Conservation (phyloP, 352 stramenopile genomes). For the Phytophthora pluvialis region DNA sequence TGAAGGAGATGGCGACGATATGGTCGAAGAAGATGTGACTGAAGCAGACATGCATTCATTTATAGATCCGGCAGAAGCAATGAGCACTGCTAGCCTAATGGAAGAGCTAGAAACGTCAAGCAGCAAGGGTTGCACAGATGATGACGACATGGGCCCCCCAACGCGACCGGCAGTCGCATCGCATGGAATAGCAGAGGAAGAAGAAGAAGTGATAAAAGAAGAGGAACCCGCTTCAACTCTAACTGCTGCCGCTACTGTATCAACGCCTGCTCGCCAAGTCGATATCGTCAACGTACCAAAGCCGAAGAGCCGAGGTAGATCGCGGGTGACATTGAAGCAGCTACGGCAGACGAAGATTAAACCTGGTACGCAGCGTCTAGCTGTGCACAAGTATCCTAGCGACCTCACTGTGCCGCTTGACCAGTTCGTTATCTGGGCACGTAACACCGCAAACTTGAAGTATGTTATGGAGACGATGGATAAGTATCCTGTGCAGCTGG, state of each 20-base stretch:
- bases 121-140: background rate
- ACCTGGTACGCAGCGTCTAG: background rate
- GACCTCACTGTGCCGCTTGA: conserved; percentile 10
- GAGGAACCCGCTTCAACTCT: too few species aligned
- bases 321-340: conserved; percentile 7
- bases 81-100: conserved; percentile 8
- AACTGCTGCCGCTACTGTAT: too few species aligned
- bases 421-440: background rate
- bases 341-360: conserved; percentile 10
- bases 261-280: conserved; percentile 4
- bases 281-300: conserved; percentile 14
- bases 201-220: too few species aligned
- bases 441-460: conserved; percentile 15
- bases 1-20: background rate
- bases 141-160: background rate
- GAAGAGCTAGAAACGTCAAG: conserved; percentile 1
- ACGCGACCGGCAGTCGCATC: background rate
- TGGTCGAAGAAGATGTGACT: background rate
- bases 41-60: background rate
- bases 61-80: conserved; percentile 8
- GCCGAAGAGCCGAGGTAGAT: background rate
- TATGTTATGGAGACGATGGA: conserved; percentile 13
- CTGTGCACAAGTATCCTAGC: conserved; percentile 13
- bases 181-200: too few species aligned
- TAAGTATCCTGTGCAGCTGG: conserved; percentile 14